phyloP scores from a whole-genome alignment of 139 green algal species.

The Eudorina sp. region DNA sequence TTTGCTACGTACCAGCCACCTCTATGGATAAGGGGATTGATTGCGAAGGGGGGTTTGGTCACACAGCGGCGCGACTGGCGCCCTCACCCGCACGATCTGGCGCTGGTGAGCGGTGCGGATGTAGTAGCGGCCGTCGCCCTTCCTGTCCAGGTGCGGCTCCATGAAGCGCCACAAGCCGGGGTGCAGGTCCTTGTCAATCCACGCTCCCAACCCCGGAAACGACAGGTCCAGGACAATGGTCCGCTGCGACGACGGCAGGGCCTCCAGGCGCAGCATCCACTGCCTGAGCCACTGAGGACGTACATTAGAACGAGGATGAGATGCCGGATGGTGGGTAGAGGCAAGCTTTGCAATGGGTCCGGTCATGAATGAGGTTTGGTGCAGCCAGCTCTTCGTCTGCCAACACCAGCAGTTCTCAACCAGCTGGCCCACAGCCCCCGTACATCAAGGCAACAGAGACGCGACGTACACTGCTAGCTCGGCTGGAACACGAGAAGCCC shows the following conservation, averaged over 20 bases:
- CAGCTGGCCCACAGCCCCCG: neutral
- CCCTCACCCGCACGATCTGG: slow-evolving; percentile 31
- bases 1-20: too few species aligned
- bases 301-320: neutral
- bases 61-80: neutral
- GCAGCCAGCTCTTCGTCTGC: too few species aligned
- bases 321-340: neutral
- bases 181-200: neutral
- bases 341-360: neutral
- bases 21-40: neutral
- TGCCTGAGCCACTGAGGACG: slow-evolving; percentile 3
- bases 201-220: neutral
- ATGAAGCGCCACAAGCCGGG: neutral
- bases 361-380: neutral
- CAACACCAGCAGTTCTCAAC: too few species aligned
- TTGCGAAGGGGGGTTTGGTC: neutral
- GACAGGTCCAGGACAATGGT: neutral
- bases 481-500: neutral
- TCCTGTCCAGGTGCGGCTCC: slow-evolving; percentile 9
- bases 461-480: neutral
- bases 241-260: slow-evolving; percentile 3
- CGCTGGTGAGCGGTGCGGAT: neutral
- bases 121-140: slow-evolving; percentile 11
- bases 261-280: neutral
- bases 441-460: neutral